Conservation (phyloP, 2,329 filamentous ascomycete genomes). For the Hypocreales sp. region DNA sequence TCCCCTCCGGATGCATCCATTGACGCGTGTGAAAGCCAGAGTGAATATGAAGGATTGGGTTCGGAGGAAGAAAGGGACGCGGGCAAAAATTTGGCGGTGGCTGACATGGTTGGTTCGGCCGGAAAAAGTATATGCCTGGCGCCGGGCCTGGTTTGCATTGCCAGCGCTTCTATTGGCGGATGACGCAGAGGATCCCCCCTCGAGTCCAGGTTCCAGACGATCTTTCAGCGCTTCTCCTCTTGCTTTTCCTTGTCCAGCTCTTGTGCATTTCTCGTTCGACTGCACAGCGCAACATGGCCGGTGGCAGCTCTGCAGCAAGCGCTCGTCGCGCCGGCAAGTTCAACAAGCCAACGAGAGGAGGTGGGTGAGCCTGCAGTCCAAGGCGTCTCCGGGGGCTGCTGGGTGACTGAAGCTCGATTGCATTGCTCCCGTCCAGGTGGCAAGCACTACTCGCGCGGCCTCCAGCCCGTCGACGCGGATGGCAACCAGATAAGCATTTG, state of each 20-base stretch:
- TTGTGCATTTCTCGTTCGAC: neutral
- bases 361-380: conserved; percentile 25
- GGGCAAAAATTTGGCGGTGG: conserved; percentile 1
- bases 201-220: too few relatives aligned
- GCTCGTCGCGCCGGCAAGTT: conserved; percentile 81
- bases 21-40: conserved; percentile 39
- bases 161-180: too few relatives aligned
- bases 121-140: too few relatives aligned
- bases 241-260: neutral
- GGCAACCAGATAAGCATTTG: conserved; percentile 85
- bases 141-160: neutral
- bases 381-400: neutral
- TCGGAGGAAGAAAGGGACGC: conserved; percentile 11
- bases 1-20: conserved; percentile 49
- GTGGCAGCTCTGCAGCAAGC: conserved; percentile 24
- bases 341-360: conserved; percentile 83
- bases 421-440: too few relatives aligned
- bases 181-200: too few relatives aligned
- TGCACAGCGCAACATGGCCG: conserved; percentile 26
- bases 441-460: conserved; percentile 87
- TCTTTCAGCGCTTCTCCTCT: too few relatives aligned
- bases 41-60: conserved; percentile 52
- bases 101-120: too few relatives aligned
- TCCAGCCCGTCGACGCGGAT: conserved; percentile 76
- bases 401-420: too few relatives aligned